Evolutionary conservation across 352 stramenopile species (phyloP).

Genomic region (Blastocystis sp.): DNA sequence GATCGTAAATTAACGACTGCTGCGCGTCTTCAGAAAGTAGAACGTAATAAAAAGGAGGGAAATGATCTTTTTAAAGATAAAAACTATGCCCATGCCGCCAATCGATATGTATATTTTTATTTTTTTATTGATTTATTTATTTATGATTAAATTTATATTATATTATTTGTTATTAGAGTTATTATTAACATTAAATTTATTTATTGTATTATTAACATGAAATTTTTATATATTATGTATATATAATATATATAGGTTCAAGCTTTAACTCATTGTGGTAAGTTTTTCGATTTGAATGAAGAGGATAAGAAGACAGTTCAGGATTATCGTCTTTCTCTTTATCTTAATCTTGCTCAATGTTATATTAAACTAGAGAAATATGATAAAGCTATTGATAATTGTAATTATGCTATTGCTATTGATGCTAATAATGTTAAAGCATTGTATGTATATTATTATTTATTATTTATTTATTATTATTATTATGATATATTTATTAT

Average conservation of each 20-base stretch:
- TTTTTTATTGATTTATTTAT: no score
- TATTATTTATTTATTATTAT: no score
- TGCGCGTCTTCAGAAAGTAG: conserved; percentile 70
- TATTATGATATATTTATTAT: no score
- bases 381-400: conserved; percentile 58
- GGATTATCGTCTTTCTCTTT: conserved; percentile 63
- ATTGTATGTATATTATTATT: no score
- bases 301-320: conserved; percentile 62
- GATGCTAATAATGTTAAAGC: conserved; percentile 60
- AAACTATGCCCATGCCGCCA: conserved; percentile 62
- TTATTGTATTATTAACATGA: conserved; percentile 6
- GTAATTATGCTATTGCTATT: conserved; percentile 55
- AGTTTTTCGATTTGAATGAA: conserved; percentile 68
- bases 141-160: no score
- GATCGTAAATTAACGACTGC: conserved; percentile 69
- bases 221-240: neutral
- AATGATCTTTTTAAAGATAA: conserved; percentile 72
- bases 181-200: neutral
- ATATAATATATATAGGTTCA: conserved; percentile 7
- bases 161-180: no score
- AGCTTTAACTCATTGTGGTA: conserved; percentile 61
- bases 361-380: conserved; percentile 74
- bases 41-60: conserved; percentile 78
- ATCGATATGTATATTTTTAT: conserved; percentile 57
- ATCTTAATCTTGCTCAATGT: conserved; percentile 70